Evolutionary conservation across 345 rosid species (phyloP).

Genomic region (Eutrema heterophyllum): DNA sequence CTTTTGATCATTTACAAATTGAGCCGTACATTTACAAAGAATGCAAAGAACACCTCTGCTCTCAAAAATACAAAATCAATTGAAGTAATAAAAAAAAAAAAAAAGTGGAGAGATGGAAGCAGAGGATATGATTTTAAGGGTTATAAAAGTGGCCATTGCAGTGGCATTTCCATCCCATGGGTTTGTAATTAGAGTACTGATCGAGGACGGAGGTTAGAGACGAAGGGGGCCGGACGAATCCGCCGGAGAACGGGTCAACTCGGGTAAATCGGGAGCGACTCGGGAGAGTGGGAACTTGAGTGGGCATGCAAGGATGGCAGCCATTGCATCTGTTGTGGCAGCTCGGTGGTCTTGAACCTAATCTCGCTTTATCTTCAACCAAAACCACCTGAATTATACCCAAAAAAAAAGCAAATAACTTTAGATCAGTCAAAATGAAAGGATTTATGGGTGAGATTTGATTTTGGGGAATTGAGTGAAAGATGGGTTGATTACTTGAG

Average conservation of each 20-base stretch:
- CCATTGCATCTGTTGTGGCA: conserved; percentile 82
- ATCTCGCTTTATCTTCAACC: conserved; percentile 62
- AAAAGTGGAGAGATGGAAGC: neutral
- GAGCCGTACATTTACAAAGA: conserved; percentile 33
- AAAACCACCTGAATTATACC: conserved; percentile 32
- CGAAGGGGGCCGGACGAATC: conserved; percentile 20
- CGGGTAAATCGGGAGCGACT: conserved; percentile 23
- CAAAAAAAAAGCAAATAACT: neutral
- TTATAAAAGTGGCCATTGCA: conserved; percentile 70
- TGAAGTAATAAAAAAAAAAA: neutral
- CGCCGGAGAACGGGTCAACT: conserved; percentile 33
- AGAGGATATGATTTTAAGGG: conserved; percentile 36
- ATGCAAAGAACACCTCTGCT: conserved; percentile 22
- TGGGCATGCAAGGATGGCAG: conserved; percentile 91
- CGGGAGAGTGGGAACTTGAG: conserved; percentile 66
- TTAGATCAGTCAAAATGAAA: neutral
- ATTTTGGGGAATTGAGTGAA: neutral
- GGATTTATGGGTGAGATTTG: neutral
- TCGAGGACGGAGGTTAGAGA: conserved; percentile 31
- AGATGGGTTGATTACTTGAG: conserved; percentile 24
- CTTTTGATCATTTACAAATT: conserved; percentile 29
- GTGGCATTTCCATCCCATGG: conserved; percentile 88
- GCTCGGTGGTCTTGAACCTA: conserved; percentile 90
- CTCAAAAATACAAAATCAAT: neutral
- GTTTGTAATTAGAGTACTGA: conserved; percentile 84